A percentile compares a stretch with the other conserved stretches of the same genome.
These are phyloP conservation scores for Sisymbrium altissimum DNA, from an alignment of 345 rosid genomes.

Conservation along the genomic window DNA sequence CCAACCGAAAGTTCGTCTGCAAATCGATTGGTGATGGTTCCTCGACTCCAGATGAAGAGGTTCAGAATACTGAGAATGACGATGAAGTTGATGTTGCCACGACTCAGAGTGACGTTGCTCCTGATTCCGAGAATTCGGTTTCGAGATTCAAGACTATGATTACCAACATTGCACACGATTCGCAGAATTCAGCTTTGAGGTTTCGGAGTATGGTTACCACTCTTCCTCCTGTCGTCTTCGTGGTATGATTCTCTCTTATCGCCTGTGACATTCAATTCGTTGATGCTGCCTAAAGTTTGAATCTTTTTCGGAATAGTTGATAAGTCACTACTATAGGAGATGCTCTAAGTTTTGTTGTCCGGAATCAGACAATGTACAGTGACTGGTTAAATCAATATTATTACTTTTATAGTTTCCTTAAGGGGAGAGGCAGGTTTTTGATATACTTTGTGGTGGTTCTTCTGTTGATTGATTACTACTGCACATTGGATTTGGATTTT, in stretches of 20 bases:
- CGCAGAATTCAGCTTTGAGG: constrained; percentile 30
- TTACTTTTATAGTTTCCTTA: background rate
- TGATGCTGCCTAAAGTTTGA: background rate
- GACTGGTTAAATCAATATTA: background rate
- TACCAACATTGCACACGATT: background rate
- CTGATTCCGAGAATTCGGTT: constrained; percentile 29
- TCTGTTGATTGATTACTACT: background rate
- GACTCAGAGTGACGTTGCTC: background rate
- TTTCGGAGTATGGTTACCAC: constrained; percentile 42
- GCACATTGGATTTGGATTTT: background rate
- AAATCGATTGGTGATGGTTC: constrained; percentile 41
- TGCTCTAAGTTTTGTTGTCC: background rate
- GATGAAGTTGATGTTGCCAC: constrained; percentile 15
- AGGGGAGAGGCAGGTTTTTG: background rate
- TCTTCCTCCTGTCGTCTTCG: constrained; percentile 54
- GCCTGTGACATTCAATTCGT: background rate
- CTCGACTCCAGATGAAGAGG: constrained; percentile 34
- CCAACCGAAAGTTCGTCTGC: constrained; percentile 17
- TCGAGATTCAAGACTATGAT: constrained; percentile 42
- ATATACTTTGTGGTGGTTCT: background rate
- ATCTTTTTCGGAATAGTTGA: background rate
- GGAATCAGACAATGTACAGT: background rate
- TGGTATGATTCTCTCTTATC: constrained; percentile 40
- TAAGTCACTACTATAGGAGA: background rate
- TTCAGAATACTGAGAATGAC: constrained; percentile 23